Conservation (phyloP, 768 basidiomycete species). For the Candolleomyces eurysporus region DNA sequence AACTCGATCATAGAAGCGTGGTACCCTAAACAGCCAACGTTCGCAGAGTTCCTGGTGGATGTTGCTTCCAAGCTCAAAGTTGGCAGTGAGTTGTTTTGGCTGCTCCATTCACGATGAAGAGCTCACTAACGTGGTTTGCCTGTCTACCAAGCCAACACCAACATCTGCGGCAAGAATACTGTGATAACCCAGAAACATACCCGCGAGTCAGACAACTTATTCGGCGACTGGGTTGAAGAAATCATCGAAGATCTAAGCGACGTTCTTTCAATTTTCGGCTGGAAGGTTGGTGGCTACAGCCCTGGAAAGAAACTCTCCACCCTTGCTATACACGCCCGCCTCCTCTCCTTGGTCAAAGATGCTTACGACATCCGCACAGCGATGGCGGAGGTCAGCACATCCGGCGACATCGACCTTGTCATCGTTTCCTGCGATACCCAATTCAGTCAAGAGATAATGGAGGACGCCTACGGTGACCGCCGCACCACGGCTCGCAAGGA, state of each 20-base stretch:
- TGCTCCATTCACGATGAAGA: too few species aligned
- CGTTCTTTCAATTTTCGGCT: slow-evolving; percentile 5
- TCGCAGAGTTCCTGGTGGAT: slow-evolving; percentile 10
- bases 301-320: not conserved
- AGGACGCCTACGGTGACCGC: slow-evolving; percentile 2
- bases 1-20: slow-evolving; percentile 11
- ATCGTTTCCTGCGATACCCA: slow-evolving; percentile 10
- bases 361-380: slow-evolving; percentile 11
- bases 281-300: not conserved
- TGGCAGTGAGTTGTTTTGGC: not conserved
- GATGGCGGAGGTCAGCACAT: slow-evolving; percentile 11
- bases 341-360: slow-evolving; percentile 3
- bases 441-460: slow-evolving; percentile 1
- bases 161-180: slow-evolving; percentile 8
- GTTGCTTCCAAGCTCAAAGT: slow-evolving; percentile 9
- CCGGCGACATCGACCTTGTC: slow-evolving; percentile 10
- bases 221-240: slow-evolving; percentile 8
- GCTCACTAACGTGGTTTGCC: too few species aligned
- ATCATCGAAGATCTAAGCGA: slow-evolving; percentile 1
- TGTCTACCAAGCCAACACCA: not conserved
- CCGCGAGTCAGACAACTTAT: slow-evolving; percentile 4
- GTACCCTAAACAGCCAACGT: slow-evolving; percentile 11
- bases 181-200: slow-evolving; percentile 8
- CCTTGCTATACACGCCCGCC: not conserved
- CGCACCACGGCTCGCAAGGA: not conserved